Base-by-base conservation (phyloP, 768 basidiomycete genomes). In the Multifurca ochricompacta region DNA sequence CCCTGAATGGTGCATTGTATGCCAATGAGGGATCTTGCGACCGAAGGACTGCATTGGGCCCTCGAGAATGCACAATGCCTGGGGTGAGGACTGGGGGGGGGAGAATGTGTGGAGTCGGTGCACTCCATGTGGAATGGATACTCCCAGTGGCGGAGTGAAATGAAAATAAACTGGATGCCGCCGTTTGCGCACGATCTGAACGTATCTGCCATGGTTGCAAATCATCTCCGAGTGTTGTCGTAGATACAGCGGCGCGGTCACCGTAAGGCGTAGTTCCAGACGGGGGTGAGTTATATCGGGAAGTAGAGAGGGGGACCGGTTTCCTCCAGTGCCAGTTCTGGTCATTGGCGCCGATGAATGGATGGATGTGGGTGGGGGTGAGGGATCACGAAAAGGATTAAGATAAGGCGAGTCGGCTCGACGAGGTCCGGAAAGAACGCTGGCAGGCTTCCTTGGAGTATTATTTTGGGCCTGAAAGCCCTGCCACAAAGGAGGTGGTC, bases 51-150 rank as follows among this genome's bases (percentile, higher is more conserved):
- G 19, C 2, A 35, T 34, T 42, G 14, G 34, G 6, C 6, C 19
- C 28, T 10, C 3, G 32, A 28, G 34, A 19, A 46, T 23, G 35
- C n/a, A 7, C 34, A 16, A 14, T 27, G 18, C 40, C 41, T 25
- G 35, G 45, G 1, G 46, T 27, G 28, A 36, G 30, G 16, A 14
- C 43, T 1, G 37, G 54, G 30, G 44, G 49, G 11, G 19, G 44
- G 27, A 13, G 34, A 13, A 18, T 7, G 19, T 32, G 46, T n/a
- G 45, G 23, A 4, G 28, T 23, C n/a, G 36, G 14, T 18, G 30
- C n/a, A 14, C 7, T 9, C 45, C 56, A 58, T 21, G 16, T 43
- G 25, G 56, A 50, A 37, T 58, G 51, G 31, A 60, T 14, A 18
- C 56, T 60, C 6, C 36, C 56, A 36, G 56, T 31, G 7, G 47